Evolutionary conservation across 148 eudicot genomes (phyloP), one percentile per base, ranked within the genome.

Genomic region (Talinum fruticosum): DNA sequence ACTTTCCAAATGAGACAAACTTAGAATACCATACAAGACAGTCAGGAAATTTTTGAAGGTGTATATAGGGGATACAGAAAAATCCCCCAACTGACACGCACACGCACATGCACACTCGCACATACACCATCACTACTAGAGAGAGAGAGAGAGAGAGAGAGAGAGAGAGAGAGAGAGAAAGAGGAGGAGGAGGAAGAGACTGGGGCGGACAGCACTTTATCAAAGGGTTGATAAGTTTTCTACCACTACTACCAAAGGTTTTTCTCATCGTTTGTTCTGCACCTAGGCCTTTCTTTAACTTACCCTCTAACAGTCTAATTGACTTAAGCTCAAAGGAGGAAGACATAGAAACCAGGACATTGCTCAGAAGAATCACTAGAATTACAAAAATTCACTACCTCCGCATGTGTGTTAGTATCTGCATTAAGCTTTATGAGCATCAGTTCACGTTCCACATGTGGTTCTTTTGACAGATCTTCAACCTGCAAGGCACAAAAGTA

Each of bases 391-490:
- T 21, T 5, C 6, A 24, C 18, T 81, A 94, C 98, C 90, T 94
- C 97, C 33, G 93, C 88, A 75, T 78, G 85, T 53, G 85, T 88
- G 69, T 76, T 82, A 76, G 85, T 85, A 85, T 88, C 89, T 73
- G 91, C 88, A 74, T 84, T 72, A 76, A 94, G 94, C 82, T 94
- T 94, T 65, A 94, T 82, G 75, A 94, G 97, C 94, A 94, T 89
- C 71, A 94, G 79, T 83, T 94, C 98, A 76, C 98, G 89, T 85
- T 92, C 98, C 72, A 94, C 98, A 69, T 92, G 98, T 30, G 98
- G 87, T 79, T 90, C 93, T 75, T 70, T 88, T 5, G 98, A 94
- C 68, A 94, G 78, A 84, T 94, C 98, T 84, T 92, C 98, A 35
- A 94, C 97, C 98, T 83, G 79, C 69, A 75, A 76, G 47, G 49